phyloP scores from a whole-genome alignment of 176 grass and related monocot species.

The Juncus inflexus region DNA sequence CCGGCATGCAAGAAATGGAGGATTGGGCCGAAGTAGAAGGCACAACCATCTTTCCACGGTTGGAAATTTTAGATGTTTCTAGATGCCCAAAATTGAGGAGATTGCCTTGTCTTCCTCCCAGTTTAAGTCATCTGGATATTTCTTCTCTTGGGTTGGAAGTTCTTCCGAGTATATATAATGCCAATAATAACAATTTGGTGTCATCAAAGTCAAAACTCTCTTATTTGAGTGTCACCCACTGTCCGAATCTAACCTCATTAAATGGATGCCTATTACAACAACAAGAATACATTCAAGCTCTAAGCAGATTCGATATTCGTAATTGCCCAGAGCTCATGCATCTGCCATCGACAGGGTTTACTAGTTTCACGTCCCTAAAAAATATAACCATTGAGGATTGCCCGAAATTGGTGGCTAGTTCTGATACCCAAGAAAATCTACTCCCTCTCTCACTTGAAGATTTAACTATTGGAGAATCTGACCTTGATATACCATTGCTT shows the following conservation, averaged over 20 bases:
- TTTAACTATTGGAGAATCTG: background rate
- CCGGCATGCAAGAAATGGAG: background rate
- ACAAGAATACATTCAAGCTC: background rate
- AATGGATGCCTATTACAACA: background rate
- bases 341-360: constrained; percentile 1
- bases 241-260: background rate
- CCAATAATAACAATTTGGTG: background rate
- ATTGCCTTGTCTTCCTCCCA: background rate
- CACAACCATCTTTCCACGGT: background rate
- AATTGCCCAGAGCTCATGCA: constrained; percentile 19
- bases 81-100: background rate
- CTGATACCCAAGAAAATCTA: background rate
- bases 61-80: background rate
- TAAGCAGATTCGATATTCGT: background rate
- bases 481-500: background rate
- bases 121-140: background rate
- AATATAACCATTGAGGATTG: background rate
- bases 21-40: constrained; percentile 15
- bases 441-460: background rate
- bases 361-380: constrained; percentile 15
- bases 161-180: background rate
- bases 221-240: no score
- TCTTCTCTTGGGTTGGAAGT: background rate
- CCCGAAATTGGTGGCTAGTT: constrained; percentile 6
- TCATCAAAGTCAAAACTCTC: no score